phyloP scores from a whole-genome alignment of 306 rosid genomes.

The Dalbergia oliveri region DNA sequence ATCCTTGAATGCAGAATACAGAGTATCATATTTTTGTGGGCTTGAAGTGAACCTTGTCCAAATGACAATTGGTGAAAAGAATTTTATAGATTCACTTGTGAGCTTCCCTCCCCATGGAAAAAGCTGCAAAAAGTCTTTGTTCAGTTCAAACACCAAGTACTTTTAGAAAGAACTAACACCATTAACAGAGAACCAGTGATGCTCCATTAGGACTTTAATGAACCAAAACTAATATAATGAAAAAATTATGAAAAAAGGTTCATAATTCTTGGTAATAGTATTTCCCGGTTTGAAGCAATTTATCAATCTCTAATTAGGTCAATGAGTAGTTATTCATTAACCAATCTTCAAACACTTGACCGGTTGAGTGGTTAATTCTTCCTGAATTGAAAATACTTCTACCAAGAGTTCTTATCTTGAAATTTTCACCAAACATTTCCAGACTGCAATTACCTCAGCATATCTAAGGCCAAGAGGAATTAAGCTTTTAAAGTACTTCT shows the following conservation, averaged over 20 bases:
- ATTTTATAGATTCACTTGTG: constrained; percentile 78
- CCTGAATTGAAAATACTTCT: constrained; percentile 18
- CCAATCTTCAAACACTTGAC: not conserved
- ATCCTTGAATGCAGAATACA: constrained; percentile 83
- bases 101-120: constrained; percentile 99
- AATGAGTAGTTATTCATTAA: not conserved
- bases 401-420: not conserved
- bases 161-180: constrained; percentile 48
- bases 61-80: constrained; percentile 94
- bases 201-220: constrained; percentile 2
- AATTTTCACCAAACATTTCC: constrained; percentile 25
- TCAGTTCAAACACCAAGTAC: constrained; percentile 56
- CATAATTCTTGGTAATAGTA: not conserved
- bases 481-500: constrained; percentile 77
- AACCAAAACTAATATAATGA: constrained; percentile 4
- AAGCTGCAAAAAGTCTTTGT: constrained; percentile 85
- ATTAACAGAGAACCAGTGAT: constrained; percentile 7
- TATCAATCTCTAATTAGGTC: too few species aligned
- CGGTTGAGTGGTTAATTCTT: constrained; percentile 17
- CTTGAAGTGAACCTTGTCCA: constrained; percentile 88
- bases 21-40: constrained; percentile 59
- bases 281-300: constrained; percentile 25
- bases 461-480: constrained; percentile 81
- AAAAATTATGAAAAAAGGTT: not conserved
- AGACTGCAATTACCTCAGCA: constrained; percentile 63